These are phyloP conservation scores for Pouteria campechiana DNA, from an alignment of 179 eudicot genomes.

Conservation along the genomic window DNA sequence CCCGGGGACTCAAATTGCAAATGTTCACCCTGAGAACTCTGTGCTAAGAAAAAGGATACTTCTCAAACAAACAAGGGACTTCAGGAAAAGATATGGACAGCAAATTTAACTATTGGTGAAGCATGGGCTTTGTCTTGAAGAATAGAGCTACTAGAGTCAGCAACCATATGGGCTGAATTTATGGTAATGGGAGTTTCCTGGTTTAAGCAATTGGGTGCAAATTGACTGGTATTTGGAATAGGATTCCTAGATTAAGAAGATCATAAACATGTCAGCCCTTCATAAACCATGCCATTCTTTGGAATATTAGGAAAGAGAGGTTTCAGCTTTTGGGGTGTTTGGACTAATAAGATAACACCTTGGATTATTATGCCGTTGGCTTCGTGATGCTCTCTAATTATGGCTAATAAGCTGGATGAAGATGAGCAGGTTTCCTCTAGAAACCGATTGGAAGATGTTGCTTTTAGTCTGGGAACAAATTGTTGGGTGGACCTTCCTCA, in stretches of 20 bases:
- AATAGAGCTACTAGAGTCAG: slow-evolving; percentile 13
- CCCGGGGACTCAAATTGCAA: too few species aligned
- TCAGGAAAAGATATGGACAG: too few species aligned
- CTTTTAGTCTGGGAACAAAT: too few species aligned
- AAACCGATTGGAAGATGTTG: too few species aligned
- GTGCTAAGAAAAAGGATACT: too few species aligned
- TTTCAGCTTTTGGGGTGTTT: slow-evolving; percentile 31
- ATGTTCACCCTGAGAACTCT: too few species aligned
- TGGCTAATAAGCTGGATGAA: too few species aligned
- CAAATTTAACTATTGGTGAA: too few species aligned
- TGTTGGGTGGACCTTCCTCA: too few species aligned
- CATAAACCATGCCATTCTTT: slow-evolving; percentile 8
- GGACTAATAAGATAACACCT: slow-evolving; percentile 65
- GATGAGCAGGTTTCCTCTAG: too few species aligned
- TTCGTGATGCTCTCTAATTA: slow-evolving; percentile 76
- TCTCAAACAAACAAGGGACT: too few species aligned
- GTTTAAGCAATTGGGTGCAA: slow-evolving; percentile 18
- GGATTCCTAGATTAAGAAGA: slow-evolving; percentile 14
- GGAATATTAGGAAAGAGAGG: slow-evolving; percentile 15
- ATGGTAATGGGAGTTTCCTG: slow-evolving; percentile 14
- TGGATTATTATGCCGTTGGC: slow-evolving; percentile 60
- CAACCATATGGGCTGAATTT: slow-evolving; percentile 12
- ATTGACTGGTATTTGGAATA: slow-evolving; percentile 8
- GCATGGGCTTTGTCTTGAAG: slow-evolving; percentile 12
- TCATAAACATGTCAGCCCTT: too few species aligned